phyloP scores from a whole-genome alignment of 495 filamentous ascomycete species.

The Tuber calosporum region DNA sequence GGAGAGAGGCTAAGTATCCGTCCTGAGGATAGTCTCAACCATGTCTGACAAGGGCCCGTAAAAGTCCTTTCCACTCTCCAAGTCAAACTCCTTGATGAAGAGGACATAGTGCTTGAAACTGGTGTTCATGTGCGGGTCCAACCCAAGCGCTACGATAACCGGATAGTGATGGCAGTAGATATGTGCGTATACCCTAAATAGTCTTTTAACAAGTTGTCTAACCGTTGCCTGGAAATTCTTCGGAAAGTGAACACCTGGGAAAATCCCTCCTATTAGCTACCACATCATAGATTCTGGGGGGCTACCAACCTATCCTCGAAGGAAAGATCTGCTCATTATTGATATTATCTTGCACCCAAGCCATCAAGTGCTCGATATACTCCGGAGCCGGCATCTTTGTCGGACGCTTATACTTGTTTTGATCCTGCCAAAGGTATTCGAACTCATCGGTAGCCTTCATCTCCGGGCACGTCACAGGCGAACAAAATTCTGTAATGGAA shows the following conservation, averaged over 20 bases:
- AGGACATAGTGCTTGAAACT: constrained; percentile 98
- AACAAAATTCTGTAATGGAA: constrained; percentile 98
- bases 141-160: constrained; percentile 85
- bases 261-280: not conserved
- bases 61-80: constrained; percentile 81
- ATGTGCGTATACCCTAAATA: constrained; percentile 97
- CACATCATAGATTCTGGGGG: too few species aligned
- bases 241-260: constrained; percentile 81
- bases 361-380: constrained; percentile 96
- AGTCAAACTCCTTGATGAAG: constrained; percentile 69
- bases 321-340: constrained; percentile 94
- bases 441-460: constrained; percentile 99
- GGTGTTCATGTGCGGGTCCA: constrained; percentile 96
- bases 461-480: constrained; percentile 89
- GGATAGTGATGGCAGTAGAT: constrained; percentile 99
- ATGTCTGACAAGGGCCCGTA: constrained; percentile 95
- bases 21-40: constrained; percentile 92
- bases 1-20: constrained; percentile 52
- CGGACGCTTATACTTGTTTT: constrained; percentile 70
- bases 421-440: constrained; percentile 97
- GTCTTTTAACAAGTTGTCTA: constrained; percentile 92
- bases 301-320: constrained; percentile 66
- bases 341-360: constrained; percentile 89
- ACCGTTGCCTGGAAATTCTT: constrained; percentile 81
- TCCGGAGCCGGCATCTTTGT: constrained; percentile 97